Evolutionary conservation across 768 basidiomycete genomes (phyloP).

Genomic region (Russula vinacea): DNA sequence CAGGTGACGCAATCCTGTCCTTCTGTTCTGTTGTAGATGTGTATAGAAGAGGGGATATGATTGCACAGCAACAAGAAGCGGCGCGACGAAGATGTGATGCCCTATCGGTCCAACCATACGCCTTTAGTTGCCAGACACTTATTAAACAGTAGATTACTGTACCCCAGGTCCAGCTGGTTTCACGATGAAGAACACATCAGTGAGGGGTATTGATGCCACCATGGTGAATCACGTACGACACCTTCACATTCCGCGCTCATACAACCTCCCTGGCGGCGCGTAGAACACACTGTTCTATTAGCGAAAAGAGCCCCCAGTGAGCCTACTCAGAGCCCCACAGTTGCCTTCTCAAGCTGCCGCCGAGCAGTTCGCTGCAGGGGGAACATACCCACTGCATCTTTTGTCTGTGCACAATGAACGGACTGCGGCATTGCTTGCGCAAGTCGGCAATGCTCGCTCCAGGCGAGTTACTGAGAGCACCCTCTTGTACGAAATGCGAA

Average conservation of each 20-base stretch:
- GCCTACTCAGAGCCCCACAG: conserved; percentile 66
- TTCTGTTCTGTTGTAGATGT: neutral
- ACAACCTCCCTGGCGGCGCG: conserved; percentile 65
- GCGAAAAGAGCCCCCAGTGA: conserved; percentile 65
- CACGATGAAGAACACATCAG: neutral
- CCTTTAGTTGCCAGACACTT: neutral
- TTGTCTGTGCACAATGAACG: too few species aligned
- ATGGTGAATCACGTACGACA: conserved; percentile 18
- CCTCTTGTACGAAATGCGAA: too few species aligned
- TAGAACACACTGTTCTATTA: conserved; percentile 76
- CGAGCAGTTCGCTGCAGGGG: conserved; percentile 54
- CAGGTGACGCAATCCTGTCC: too few species aligned
- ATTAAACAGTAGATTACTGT: neutral
- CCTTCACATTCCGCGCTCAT: conserved; percentile 33
- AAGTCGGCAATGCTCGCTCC: too few species aligned
- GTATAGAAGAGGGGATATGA: neutral
- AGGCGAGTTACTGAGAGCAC: too few species aligned
- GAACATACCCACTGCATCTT: conserved; percentile 43
- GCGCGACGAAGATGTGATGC: neutral
- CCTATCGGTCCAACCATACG: neutral
- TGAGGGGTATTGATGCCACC: conserved; percentile 16
- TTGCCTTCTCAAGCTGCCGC: conserved; percentile 32
- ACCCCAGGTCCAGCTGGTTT: neutral
- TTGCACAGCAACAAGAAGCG: neutral
- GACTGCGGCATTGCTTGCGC: too few species aligned